Evolutionary conservation across 192 early-diverging fungal species (phyloP).

Genomic region (Paraglomus brasilianum): DNA sequence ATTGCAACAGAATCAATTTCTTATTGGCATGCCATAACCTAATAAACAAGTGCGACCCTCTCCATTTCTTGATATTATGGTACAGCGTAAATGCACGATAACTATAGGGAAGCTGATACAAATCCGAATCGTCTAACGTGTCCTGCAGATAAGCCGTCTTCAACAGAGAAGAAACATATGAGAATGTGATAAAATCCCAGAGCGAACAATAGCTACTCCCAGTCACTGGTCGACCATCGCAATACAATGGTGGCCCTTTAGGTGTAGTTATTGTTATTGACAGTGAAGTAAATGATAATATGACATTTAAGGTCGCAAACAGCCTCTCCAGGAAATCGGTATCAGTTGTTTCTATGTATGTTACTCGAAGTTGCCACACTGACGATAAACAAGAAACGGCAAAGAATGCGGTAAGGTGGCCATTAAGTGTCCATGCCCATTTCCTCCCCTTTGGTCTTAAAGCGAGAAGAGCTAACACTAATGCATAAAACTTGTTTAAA

Average conservation of each 20-base stretch:
- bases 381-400: conserved; percentile 21
- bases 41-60: conserved; percentile 28
- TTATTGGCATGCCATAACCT: conserved; percentile 36
- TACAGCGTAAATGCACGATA: conserved; percentile 36
- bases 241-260: conserved; percentile 33
- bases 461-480: not conserved
- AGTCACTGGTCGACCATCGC: conserved; percentile 27
- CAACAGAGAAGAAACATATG: conserved; percentile 34
- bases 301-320: not conserved
- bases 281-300: not conserved
- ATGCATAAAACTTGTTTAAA: not conserved
- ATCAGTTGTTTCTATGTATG: not conserved
- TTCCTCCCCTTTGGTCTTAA: not conserved
- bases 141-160: conserved; percentile 10
- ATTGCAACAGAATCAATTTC: conserved; percentile 30
- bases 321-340: not conserved
- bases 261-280: conserved; percentile 33
- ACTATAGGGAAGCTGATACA: conserved; percentile 32
- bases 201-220: conserved; percentile 34
- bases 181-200: conserved; percentile 33
- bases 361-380: conserved; percentile 14
- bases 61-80: conserved; percentile 31
- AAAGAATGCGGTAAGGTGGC: conserved; percentile 36
- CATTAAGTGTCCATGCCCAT: conserved; percentile 39
- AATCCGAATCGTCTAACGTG: conserved; percentile 29